Evolutionary conservation across 23 red algal genomes (phyloP), one percentile per base, ranked within the genome.

Genomic region (Gracilaria vermiculophylla): DNA sequence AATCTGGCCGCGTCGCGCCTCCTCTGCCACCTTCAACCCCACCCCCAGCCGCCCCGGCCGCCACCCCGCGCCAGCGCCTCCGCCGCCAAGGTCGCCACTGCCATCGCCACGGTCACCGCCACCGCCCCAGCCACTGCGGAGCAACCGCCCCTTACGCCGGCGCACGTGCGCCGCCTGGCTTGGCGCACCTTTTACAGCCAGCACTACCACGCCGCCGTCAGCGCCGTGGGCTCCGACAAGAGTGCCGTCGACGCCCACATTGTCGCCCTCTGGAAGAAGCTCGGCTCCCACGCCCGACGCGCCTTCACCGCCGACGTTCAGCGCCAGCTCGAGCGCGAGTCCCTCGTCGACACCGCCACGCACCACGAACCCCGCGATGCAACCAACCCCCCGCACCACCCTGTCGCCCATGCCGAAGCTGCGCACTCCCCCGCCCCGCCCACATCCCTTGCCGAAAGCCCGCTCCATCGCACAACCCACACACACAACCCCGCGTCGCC

Each of bases 151-250:
- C n/a, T n/a, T n/a, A n/a, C n/a, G n/a, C n/a, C 36, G 29, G 27
- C 49, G 45, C 76, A 79, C 20, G 48, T 24, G 28, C 61, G 84
- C 17, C 84, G 84, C 10, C 16, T 35, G 12, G 84, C 66, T 3
- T 88, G 84, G 84, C 69, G 70, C 3, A 11, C 24, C 2, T 88
- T 88, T 21, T 88, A 88, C 32, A 50, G 55, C 53, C 21, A 88
- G 37, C 66, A 77, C 3, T 48, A 78, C 36, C 17, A 37, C 10
- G 3, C 7, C 15, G 84, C 84, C 7, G 32, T 40, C 0, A 13
- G 19, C 0, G 6, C 12, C 10, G 67, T 76, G 1, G 84, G 84
- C 3, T 13, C 14, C 13, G 55, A 65, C 2, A 73, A 77, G 42
- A 14, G n/a, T 2, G 28, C 23, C 5, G 58, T 88, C 14, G 53